Base-by-base conservation (phyloP, 148 eudicot genomes). In the Silene uniflora region DNA sequence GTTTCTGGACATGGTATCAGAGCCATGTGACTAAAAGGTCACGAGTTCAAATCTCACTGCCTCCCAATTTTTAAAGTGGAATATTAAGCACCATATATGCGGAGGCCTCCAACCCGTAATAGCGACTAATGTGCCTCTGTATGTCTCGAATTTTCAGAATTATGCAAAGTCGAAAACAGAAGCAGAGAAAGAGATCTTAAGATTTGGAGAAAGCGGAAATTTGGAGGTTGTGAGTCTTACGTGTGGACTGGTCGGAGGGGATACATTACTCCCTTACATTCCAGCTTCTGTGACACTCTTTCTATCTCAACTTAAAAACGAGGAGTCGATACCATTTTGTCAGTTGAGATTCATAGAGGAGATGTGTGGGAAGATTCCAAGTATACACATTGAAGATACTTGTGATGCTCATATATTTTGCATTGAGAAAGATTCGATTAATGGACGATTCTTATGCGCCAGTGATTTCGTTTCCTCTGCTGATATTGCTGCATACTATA, bases 181-280 rank as follows among this genome's bases (percentile, higher is more conserved):
- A 58, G 79, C 88, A 14, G n/a, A n/a, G n/a, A n/a, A n/a, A n/a
- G n/a, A n/a, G n/a, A n/a, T n/a, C n/a, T n/a, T n/a, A n/a, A n/a
- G n/a, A n/a, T n/a, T n/a, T n/a, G n/a, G n/a, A n/a, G n/a, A n/a
- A n/a, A n/a, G n/a, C n/a, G n/a, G n/a, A 21, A 61, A 11, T 42
- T 61, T 78, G 55, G 86, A 75, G 78, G 73, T 76, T 75, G 84
- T 70, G 47, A 82, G 62, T 52, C 47, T 88, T 23, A 73, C 56
- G 44, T 83, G 81, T 71, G 93, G 84, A 9, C 77, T 86, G 47
- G 83, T 82, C 3, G 91, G 91, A 32, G 91, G 89, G 14, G 81
- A 77, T 13, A 71, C 84, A 1, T 24, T 76, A 24, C 78, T 78
- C 10, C 14, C 90, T 11, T 71, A 52, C 52, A 16, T 65, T 6